These are phyloP conservation scores for Coniochaeta prunicola DNA, from an alignment of 2,329 filamentous ascomycete species.

Conservation along the genomic window DNA sequence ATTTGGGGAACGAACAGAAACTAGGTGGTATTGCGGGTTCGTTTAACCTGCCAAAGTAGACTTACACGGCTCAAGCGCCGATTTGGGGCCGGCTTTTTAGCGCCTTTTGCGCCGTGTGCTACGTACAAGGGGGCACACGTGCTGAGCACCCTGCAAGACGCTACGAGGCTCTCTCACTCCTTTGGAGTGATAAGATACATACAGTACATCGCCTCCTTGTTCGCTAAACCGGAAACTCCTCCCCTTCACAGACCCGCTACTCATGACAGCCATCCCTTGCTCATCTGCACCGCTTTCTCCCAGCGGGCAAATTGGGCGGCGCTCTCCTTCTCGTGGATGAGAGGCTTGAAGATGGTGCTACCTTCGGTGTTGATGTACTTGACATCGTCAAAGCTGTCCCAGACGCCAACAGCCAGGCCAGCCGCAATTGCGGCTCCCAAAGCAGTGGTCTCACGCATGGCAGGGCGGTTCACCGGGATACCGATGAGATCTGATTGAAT, in stretches of 20 bases:
- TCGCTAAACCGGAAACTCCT: neutral
- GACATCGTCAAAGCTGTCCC: slow-evolving; percentile 67
- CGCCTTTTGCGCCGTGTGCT: neutral
- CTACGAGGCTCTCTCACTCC: neutral
- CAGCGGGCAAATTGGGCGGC: slow-evolving; percentile 60
- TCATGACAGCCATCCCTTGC: slow-evolving; percentile 57
- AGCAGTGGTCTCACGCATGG: slow-evolving; percentile 79
- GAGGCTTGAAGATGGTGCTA: slow-evolving; percentile 60
- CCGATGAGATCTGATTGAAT: slow-evolving; percentile 75
- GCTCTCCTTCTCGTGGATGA: slow-evolving; percentile 53
- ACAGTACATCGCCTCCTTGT: neutral
- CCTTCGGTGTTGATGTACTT: slow-evolving; percentile 65
- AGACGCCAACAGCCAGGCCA: slow-evolving; percentile 68
- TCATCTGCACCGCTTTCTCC: slow-evolving; percentile 75
- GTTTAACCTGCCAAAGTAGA: neutral
- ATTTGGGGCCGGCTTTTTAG: neutral
- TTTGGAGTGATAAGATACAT: neutral
- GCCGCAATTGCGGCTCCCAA: slow-evolving; percentile 77
- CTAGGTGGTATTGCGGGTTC: neutral
- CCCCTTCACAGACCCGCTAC: neutral
- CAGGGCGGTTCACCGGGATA: slow-evolving; percentile 69
- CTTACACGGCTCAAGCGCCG: neutral
- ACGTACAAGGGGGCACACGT: neutral
- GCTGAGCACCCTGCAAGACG: neutral
- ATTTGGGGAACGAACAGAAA: neutral